Conservation (phyloP, 495 filamentous ascomycete species). For the Cenococcum geophilum region DNA sequence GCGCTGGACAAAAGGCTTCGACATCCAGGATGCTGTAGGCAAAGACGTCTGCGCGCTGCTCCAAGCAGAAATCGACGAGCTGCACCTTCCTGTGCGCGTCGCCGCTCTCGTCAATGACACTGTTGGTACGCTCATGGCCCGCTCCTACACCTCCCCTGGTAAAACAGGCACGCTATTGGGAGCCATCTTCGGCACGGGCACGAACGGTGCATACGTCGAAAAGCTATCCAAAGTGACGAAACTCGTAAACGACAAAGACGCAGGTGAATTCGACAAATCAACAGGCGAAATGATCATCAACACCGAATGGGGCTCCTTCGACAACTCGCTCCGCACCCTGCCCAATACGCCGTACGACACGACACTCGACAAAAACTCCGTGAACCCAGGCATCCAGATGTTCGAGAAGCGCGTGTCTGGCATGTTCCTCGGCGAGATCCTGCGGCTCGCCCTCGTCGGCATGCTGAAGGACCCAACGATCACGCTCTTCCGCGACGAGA, state of each 20-base stretch:
- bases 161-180: constrained; percentile 82
- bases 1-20: constrained; percentile 97
- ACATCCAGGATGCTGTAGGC: constrained; percentile 85
- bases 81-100: constrained; percentile 82
- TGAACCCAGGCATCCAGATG: constrained; percentile 96
- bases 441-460: constrained; percentile 66
- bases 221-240: constrained; percentile 64
- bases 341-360: constrained; percentile 81
- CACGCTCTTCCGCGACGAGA: constrained; percentile 62
- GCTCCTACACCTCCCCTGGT: constrained; percentile 87
- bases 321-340: constrained; percentile 81
- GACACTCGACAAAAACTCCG: constrained; percentile 67
- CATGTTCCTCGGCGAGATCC: constrained; percentile 96
- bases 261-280: constrained; percentile 59
- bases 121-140: constrained; percentile 94
- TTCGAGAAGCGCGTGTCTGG: constrained; percentile 97
- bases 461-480: constrained; percentile 52
- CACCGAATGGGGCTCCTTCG: constrained; percentile 97
- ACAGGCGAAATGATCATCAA: constrained; percentile 97
- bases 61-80: constrained; percentile 82
- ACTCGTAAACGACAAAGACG: constrained; percentile 47
- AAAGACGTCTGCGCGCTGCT: constrained; percentile 90
- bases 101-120: constrained; percentile 96
- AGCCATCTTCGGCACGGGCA: constrained; percentile 91
- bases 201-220: constrained; percentile 90